Base-by-base conservation (phyloP, 2,329 filamentous ascomycete species). In the Fusarium subglutinans region DNA sequence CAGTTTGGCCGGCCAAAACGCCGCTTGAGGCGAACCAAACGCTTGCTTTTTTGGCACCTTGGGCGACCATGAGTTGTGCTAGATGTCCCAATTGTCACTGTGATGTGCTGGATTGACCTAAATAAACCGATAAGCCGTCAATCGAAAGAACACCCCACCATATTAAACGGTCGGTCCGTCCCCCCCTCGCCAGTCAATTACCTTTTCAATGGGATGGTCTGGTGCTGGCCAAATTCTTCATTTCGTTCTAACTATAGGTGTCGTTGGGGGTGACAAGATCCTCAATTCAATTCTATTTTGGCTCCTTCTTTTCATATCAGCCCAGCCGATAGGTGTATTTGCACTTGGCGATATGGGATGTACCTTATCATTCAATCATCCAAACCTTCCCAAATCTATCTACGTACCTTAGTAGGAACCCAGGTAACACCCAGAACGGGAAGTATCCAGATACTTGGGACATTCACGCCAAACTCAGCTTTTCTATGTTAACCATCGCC, bases 1-100 rank as follows among this genome's bases (percentile, higher is more conserved):
- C 87, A 87, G 87, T 89, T 88, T 84, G 82, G 86, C 87, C 87
- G 87, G 86, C 83, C 81, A 88, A 87, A 81, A 81, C 85, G 87
- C 87, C 87, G 87, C 83, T 80, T 81, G 77, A 78, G 81, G 80
- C 81, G 81, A 82, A 82, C 81, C 82, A 82, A 70, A 78, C 75
- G 73, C 63, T 60, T 61, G 60, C 66, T 37, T 35, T 57, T 57
- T 55, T 18, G 26, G 15, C 51, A 55, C 35, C 51, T 66, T 62
- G 44, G 59, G 53, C 69, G 63, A 38, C 69, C 69, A 63, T 69
- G 33, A 69, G 66, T 67, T 70, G 66, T 58, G 59, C 69, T 62
- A 35, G 35, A 26, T 56, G 24, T 64, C 54, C 53, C 58, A 66
- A 66, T 43, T 59, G 66, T 58, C 65, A 48, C 65, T 55, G 48